Evolutionary conservation across 2,329 filamentous ascomycete genomes (phyloP), one percentile per base, ranked within the genome.

Genomic region (Fusarium sacchari): DNA sequence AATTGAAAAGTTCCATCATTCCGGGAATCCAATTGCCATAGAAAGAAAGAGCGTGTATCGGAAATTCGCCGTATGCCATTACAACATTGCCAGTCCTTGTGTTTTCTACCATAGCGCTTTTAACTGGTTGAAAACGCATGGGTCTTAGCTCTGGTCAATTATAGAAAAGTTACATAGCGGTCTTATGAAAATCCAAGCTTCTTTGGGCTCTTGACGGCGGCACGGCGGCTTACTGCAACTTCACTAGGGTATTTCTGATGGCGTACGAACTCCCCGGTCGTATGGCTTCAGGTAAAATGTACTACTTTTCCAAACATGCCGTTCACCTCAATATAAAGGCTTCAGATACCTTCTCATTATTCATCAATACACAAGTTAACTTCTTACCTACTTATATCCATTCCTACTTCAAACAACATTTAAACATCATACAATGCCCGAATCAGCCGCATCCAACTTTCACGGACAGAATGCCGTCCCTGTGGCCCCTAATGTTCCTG

Each of bases 271-370:
- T n/a, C 22, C 9, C n/a, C 14, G 10, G 40, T 42, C 22, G 22
- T 11, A n/a, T 42, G 5, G 9, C 7, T n/a, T n/a, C 40, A n/a
- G 40, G 22, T 6, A 42, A 15, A 42, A 4, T 17, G 15, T 42
- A 5, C 22, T 3, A 11, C 9, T 14, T 14, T 5, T 15, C 6
- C 9, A 7, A 42, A n/a, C 14, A 17, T 42, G 4, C 0, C 39
- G 6, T n/a, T n/a, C 32, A 32, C 4, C 22, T 42, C 39, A n/a
- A 17, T 42, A n/a, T 42, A 42, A n/a, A n/a, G 39, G 14, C 8
- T 42, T 14, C 3, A 2, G 0, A n/a, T 42, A 1, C 7, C 22
- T 42, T 42, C 22, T 22, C 39, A 11, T n/a, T n/a, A n/a, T 5
- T n/a, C 14, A 42, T 17, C 6, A 17, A 15, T 2, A n/a, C 22